Evolutionary conservation across 495 filamentous ascomycete species (phyloP).

Genomic region (Arthonia radiata): DNA sequence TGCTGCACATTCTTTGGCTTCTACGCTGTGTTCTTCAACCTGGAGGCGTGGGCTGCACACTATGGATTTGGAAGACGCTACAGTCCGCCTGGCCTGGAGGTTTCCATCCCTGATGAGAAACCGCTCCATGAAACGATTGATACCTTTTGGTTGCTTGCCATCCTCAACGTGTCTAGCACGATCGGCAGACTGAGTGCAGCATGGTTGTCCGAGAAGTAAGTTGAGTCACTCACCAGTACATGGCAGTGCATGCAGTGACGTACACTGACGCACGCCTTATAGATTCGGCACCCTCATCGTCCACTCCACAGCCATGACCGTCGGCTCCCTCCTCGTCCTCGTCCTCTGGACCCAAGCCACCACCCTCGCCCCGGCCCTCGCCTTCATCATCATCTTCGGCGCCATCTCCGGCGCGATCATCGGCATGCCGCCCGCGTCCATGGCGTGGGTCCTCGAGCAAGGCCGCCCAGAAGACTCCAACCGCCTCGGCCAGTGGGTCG

Average conservation of each 20-base stretch:
- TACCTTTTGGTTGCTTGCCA: slow-evolving; percentile 18
- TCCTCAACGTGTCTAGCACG: slow-evolving; percentile 18
- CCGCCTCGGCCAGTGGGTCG: slow-evolving; percentile 18
- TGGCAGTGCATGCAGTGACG: neutral
- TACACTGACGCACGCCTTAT: slow-evolving; percentile 1
- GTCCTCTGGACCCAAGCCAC: slow-evolving; percentile 13
- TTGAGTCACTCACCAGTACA: neutral
- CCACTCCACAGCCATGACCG: slow-evolving; percentile 11
- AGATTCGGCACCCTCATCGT: slow-evolving; percentile 14
- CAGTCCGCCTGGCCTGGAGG: slow-evolving; percentile 1
- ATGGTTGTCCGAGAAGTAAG: slow-evolving; percentile 8
- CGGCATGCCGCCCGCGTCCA: slow-evolving; percentile 16
- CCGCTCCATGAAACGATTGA: slow-evolving; percentile 11
- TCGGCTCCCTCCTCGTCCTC: slow-evolving; percentile 13
- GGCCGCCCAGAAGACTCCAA: slow-evolving; percentile 4
- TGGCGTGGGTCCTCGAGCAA: slow-evolving; percentile 15
- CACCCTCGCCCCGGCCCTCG: slow-evolving; percentile 10
- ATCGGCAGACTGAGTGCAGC: slow-evolving; percentile 15
- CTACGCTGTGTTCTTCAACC: slow-evolving; percentile 20
- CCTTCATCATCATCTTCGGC: slow-evolving; percentile 18
- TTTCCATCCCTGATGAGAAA: neutral
- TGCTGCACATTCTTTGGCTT: slow-evolving; percentile 19
- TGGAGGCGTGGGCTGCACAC: slow-evolving; percentile 19
- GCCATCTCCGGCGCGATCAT: slow-evolving; percentile 15
- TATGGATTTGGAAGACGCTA: slow-evolving; percentile 13